Evolutionary conservation across 768 basidiomycete species (phyloP).

Genomic region (Suillus cothurnatus): DNA sequence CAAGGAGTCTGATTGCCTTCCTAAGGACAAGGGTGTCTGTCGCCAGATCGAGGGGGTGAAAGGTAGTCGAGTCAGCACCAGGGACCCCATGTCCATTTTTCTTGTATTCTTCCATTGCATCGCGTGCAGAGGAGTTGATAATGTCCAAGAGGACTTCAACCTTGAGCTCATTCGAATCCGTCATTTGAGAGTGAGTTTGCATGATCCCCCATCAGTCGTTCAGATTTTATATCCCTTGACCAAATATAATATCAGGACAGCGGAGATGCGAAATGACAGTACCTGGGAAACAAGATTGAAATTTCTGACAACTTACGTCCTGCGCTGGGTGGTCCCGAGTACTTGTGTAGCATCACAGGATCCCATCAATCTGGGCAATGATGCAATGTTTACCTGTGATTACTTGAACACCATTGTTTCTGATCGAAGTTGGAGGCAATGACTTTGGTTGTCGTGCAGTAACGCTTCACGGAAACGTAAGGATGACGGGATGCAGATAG

Average conservation of each 20-base stretch:
- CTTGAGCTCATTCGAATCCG: conserved; percentile 20
- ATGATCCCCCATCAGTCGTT: background rate
- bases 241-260: background rate
- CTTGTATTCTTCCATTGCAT: conserved; percentile 30
- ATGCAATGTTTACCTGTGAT: too few relatives aligned
- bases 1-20: conserved; percentile 28
- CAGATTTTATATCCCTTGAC: background rate
- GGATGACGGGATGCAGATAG: background rate
- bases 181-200: background rate
- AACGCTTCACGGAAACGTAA: too few relatives aligned
- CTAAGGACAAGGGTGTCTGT: conserved; percentile 23
- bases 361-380: too few relatives aligned
- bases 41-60: conserved; percentile 26
- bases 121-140: conserved; percentile 31
- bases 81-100: conserved; percentile 25
- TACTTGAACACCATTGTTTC: background rate
- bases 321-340: background rate
- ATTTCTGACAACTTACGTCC: too few relatives aligned
- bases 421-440: background rate
- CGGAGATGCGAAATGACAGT: too few relatives aligned
- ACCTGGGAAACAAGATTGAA: too few relatives aligned
- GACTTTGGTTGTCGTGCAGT: too few relatives aligned
- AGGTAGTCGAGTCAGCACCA: conserved; percentile 23
- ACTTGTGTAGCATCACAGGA: background rate
- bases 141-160: conserved; percentile 33